Evolutionary conservation across 2,329 filamentous ascomycete species (phyloP).

Genomic region (Sphaerostilbella broomeana): DNA sequence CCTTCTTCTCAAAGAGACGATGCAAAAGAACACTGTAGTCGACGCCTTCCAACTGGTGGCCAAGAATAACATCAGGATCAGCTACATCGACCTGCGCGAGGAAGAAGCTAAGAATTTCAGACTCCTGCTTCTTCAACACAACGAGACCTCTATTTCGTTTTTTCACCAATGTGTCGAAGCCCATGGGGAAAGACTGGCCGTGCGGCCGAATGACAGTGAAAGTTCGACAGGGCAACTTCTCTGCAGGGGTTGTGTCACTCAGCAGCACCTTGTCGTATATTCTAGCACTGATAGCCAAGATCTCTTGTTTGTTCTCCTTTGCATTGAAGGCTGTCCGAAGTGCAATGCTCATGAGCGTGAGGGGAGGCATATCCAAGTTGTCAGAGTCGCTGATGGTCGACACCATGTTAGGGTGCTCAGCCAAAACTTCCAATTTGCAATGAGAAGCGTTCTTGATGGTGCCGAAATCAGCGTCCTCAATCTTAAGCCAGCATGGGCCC

Average conservation of each 20-base stretch:
- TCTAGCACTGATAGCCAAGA: slow-evolving; percentile 82
- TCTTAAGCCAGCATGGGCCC: slow-evolving; percentile 96
- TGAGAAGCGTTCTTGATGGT: slow-evolving; percentile 88
- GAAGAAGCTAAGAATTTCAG: slow-evolving; percentile 80
- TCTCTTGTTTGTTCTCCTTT: slow-evolving; percentile 94
- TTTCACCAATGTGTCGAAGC: slow-evolving; percentile 72
- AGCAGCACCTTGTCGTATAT: slow-evolving; percentile 88
- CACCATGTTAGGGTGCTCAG: slow-evolving; percentile 71
- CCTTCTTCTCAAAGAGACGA: slow-evolving; percentile 82
- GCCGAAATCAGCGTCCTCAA: slow-evolving; percentile 76
- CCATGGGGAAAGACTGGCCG: slow-evolving; percentile 68
- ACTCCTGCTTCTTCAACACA: slow-evolving; percentile 76
- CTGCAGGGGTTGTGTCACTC: slow-evolving; percentile 78
- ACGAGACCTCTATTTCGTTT: slow-evolving; percentile 69
- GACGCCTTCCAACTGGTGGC: slow-evolving; percentile 93
- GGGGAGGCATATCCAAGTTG: slow-evolving; percentile 71
- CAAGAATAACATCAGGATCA: slow-evolving; percentile 89
- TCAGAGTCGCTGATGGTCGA: slow-evolving; percentile 69
- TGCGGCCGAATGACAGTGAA: slow-evolving; percentile 88
- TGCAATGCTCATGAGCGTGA: slow-evolving; percentile 94
- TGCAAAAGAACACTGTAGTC: slow-evolving; percentile 89
- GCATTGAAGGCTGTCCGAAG: slow-evolving; percentile 83
- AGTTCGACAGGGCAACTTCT: slow-evolving; percentile 80
- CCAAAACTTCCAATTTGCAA: slow-evolving; percentile 89
- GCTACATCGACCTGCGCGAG: slow-evolving; percentile 79